phyloP scores from a whole-genome alignment of 2,329 filamentous ascomycete species.

The Verticillium longisporum region DNA sequence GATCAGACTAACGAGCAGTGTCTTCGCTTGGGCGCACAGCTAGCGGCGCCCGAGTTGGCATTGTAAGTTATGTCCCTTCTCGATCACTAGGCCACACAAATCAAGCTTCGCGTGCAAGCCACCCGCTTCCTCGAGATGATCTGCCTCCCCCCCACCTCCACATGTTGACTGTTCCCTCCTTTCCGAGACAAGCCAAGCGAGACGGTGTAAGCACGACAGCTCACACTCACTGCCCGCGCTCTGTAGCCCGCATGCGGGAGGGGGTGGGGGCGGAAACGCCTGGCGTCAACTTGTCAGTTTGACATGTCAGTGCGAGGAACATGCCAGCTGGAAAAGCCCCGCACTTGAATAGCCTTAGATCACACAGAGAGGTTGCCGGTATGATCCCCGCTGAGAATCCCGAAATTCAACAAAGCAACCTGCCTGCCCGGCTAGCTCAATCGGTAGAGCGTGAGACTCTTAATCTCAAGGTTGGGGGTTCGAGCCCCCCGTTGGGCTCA shows the following conservation, averaged over 20 bases:
- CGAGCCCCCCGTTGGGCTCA: constrained; percentile 19
- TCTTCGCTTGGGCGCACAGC: background rate
- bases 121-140: background rate
- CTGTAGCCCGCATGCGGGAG: too few species aligned
- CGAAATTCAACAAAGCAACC: background rate
- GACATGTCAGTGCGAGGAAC: too few species aligned
- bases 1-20: background rate
- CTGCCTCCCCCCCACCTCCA: too few species aligned
- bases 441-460: constrained; percentile 69
- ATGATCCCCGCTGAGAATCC: background rate
- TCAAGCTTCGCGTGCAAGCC: background rate
- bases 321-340: background rate
- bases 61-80: background rate
- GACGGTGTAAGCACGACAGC: too few species aligned
- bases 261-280: too few species aligned
- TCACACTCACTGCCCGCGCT: too few species aligned
- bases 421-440: constrained; percentile 53
- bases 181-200: too few species aligned
- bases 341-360: too few species aligned
- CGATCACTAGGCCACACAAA: background rate
- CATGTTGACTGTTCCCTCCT: too few species aligned
- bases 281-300: too few species aligned
- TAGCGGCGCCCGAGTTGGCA: background rate
- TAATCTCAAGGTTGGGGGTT: constrained; percentile 53
- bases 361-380: background rate